These are phyloP conservation scores for Spiraea crenata DNA, from an alignment of 331 rosid species.

Conservation along the genomic window DNA sequence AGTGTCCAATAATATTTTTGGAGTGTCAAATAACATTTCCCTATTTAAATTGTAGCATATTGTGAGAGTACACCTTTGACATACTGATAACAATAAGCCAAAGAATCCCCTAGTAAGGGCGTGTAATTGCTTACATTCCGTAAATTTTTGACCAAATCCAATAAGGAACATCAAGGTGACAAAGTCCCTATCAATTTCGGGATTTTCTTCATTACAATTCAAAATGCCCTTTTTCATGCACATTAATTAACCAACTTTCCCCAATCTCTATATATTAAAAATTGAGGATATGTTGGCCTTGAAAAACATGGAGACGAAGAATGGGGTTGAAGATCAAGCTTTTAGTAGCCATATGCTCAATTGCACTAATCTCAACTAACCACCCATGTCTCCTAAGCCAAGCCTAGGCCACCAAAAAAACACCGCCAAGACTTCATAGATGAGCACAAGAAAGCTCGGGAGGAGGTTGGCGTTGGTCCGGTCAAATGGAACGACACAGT, in stretches of 20 bases:
- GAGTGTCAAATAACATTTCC: too few species aligned
- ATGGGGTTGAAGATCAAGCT: background rate
- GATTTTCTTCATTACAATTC: background rate
- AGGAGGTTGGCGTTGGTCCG: slow-evolving; percentile 26
- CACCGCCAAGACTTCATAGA: slow-evolving; percentile 13
- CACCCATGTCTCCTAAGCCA: slow-evolving; percentile 2
- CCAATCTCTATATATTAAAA: background rate
- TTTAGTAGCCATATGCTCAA: slow-evolving; percentile 1
- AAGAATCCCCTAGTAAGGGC: background rate
- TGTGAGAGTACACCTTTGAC: background rate
- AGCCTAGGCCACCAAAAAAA: background rate
- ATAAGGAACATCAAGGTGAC: background rate
- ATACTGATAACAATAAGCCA: background rate
- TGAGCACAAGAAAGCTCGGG: slow-evolving; percentile 26
- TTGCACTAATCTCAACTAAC: background rate
- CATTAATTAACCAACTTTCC: background rate
- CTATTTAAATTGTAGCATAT: too few species aligned
- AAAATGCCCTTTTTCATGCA: background rate
- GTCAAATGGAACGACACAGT: slow-evolving; percentile 21
- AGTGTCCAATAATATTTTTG: too few species aligned
- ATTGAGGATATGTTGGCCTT: too few species aligned
- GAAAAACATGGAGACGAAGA: background rate
- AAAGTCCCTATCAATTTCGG: too few species aligned
- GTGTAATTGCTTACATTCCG: background rate
- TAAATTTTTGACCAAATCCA: background rate